Evolutionary conservation across 139 green algal genomes (phyloP).

Genomic region (Volvox reticuliferus): DNA sequence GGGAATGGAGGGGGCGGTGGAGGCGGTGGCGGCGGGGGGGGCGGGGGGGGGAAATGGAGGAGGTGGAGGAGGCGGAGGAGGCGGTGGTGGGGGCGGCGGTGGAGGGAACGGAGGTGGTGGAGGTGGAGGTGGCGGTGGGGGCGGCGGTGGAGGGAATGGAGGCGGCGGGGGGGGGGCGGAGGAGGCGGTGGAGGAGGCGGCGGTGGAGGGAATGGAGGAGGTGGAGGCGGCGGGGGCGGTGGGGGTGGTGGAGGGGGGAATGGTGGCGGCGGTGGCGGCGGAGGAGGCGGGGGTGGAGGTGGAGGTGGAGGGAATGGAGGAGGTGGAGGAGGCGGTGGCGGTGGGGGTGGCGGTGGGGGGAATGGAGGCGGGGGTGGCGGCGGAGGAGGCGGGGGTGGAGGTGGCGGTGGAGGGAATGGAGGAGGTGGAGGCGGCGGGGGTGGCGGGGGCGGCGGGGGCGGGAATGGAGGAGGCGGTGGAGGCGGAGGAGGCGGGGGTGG

Average conservation of each 20-base stretch:
- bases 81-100: neutral
- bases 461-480: neutral
- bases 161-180: neutral
- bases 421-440: neutral
- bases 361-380: neutral
- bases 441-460: neutral
- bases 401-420: neutral
- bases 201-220: neutral
- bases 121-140: neutral
- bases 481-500: neutral
- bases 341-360: neutral
- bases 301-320: neutral
- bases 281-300: neutral
- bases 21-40: neutral
- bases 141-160: neutral
- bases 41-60: neutral
- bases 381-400: neutral
- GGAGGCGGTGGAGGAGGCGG: neutral
- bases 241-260: neutral
- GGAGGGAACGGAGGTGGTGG: neutral
- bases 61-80: neutral
- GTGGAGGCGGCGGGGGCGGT: neutral
- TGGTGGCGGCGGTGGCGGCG: neutral
- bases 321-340: neutral
- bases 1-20: neutral